phyloP scores from a whole-genome alignment of 768 basidiomycete species.

The Agaricus subrufescens region DNA sequence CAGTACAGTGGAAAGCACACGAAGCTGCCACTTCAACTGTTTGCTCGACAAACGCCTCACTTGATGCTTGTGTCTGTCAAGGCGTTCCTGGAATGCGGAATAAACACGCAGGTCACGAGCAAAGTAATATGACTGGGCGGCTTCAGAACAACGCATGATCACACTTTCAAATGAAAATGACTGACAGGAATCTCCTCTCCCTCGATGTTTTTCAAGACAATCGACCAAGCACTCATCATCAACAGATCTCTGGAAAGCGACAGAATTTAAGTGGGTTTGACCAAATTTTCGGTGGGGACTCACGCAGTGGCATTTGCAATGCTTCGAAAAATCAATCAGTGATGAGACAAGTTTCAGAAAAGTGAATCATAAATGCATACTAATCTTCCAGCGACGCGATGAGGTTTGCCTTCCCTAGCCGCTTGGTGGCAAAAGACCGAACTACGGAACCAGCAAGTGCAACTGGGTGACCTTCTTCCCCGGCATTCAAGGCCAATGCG shows the following conservation, averaged over 20 bases:
- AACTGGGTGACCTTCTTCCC: constrained; percentile 71
- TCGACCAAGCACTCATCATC: constrained; percentile 78
- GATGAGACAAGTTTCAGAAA: not conserved
- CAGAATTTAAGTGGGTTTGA: not conserved
- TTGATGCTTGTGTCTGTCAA: constrained; percentile 37
- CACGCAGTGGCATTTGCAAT: constrained; percentile 82
- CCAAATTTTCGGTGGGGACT: constrained; percentile 6
- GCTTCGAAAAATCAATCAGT: constrained; percentile 29
- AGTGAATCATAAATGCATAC: not conserved
- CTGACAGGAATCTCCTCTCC: constrained; percentile 73
- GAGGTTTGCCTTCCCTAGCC: constrained; percentile 70
- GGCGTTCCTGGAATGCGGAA: constrained; percentile 55
- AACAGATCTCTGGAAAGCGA: constrained; percentile 52
- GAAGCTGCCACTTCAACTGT: constrained; percentile 68
- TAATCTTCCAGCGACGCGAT: constrained; percentile 80
- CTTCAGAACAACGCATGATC: not conserved
- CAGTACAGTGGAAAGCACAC: constrained; percentile 55
- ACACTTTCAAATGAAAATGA: not conserved
- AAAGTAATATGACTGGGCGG: constrained; percentile 76
- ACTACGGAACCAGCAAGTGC: constrained; percentile 70
- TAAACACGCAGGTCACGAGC: constrained; percentile 89
- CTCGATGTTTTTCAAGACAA: constrained; percentile 51
- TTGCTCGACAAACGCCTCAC: constrained; percentile 47
- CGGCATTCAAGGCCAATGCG: constrained; percentile 63
- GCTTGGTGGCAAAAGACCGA: constrained; percentile 80